Evolutionary conservation across 257 asterid genomes (phyloP).

Genomic region (Solanum chilense): DNA sequence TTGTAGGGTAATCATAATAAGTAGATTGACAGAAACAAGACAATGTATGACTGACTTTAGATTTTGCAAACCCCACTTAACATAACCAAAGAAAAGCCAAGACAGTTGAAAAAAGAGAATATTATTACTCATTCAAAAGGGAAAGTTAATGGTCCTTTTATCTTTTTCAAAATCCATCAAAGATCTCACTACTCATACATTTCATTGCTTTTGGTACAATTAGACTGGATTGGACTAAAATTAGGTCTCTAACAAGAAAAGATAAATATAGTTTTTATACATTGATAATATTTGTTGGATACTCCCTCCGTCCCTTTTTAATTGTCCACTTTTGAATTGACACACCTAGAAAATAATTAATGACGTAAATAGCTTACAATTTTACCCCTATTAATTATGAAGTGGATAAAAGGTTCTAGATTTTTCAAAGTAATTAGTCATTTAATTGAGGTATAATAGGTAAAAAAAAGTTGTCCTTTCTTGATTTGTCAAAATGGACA

Average conservation of each 20-base stretch:
- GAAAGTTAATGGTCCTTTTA: constrained; percentile 1
- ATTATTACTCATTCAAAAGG: constrained; percentile 45
- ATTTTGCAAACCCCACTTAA: constrained; percentile 19
- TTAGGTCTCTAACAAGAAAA: neutral
- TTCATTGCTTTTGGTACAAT: constrained; percentile 14
- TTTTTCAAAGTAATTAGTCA: no score
- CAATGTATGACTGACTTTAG: constrained; percentile 32
- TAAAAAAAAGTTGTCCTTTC: no score
- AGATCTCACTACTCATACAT: constrained; percentile 4
- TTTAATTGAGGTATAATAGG: no score
- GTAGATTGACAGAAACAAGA: constrained; percentile 53
- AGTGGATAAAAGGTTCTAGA: no score
- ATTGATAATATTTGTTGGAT: no score
- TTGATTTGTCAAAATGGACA: no score
- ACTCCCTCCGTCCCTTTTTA: no score
- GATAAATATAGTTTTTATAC: neutral
- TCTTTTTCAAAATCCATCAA: constrained; percentile 3
- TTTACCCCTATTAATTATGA: no score
- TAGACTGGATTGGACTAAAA: neutral
- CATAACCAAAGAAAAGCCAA: constrained; percentile 44
- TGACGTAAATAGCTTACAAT: rapidly evolving
- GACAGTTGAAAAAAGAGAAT: constrained; percentile 31
- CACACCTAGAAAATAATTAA: no score
- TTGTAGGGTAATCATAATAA: constrained; percentile 23
- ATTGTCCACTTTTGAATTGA: no score